Evolutionary conservation across 1,139 yeast species (phyloP), one percentile per base, ranked within the genome.

Genomic region (Waltiozyma sp.): DNA sequence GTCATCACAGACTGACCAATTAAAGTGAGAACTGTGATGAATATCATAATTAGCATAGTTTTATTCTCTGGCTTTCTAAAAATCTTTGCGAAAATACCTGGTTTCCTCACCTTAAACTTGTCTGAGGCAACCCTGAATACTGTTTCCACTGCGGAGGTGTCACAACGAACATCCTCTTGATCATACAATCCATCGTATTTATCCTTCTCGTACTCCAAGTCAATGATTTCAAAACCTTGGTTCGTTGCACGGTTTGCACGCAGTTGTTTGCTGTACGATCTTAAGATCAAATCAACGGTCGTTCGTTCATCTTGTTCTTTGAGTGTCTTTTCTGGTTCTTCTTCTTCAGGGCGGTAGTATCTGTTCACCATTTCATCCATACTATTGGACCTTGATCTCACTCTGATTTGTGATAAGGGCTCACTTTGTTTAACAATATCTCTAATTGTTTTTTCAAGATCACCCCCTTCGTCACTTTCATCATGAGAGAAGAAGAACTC

Each of bases 1-100:
- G 49, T 24, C 2, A 40, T 11, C 4, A 40, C 39, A 31, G 44
- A 40, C 1, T 39, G 26, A 2, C 40, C 26, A 6, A 47, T 21
- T 15, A 41, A 21, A 2, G 44, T 1, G 7, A 48, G 10, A 15
- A 51, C 31, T 4, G n/a, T 35, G 23, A 19, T 4, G 23, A 6
- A 10, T 18, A 19, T 11, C 14, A 35, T 4, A 35, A 16, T 9
- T 14, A 35, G 3, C 15, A 18, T 5, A 5, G 37, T 18, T 19
- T 3, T 18, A 35, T 35, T 35, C 16, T 31, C 34, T 10, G 16
- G 16, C 18, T 4, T 31, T 31, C 34, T 14, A n/a, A 31, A 31
- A 5, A 31, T 31, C 7, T 14, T 14, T 4, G 18, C 11, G 7
- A 7, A 4, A 15, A 31, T 15, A 8, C 34, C 18, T 14, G 18